Base-by-base conservation (phyloP, 306 rosid genomes). In the Echinosophora koreensis region DNA sequence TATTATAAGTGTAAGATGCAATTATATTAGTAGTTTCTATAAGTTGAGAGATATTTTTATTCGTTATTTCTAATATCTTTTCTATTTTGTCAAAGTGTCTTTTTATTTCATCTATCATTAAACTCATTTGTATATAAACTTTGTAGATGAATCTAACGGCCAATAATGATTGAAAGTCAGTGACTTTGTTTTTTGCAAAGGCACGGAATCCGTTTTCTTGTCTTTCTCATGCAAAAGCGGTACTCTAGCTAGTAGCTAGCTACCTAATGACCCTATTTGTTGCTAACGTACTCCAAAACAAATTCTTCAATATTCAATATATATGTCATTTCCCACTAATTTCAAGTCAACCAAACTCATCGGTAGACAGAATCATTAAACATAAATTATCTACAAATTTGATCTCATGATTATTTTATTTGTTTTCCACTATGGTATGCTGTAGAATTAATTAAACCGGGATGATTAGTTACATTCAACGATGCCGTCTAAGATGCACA, bases 191-290 rank as follows among this genome's bases (percentile, higher is more conserved):
- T n/a, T n/a, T n/a, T n/a, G n/a, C n/a, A n/a, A n/a, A n/a, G n/a
- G n/a, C n/a, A n/a, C n/a, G n/a, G n/a, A n/a, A n/a, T n/a, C n/a
- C n/a, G n/a, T n/a, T n/a, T n/a, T n/a, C n/a, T n/a, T n/a, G n/a
- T 78, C 88, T 69, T 85, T 85, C 86, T 63, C 86, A 74, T 3
- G 37, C 76, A 78, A 81, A 81, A 81, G 86, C 44, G 32, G 27
- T 49, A 66, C n/a, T 54, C 70, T n/a, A n/a, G n/a, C n/a, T n/a
- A n/a, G n/a, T 67, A 55, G 67, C 69, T 66, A 80, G 71, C 30
- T 73, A 39, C 81, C 78, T 17, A 80, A 81, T 81, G 34, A 22
- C 79, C 81, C 73, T 73, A 79, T 71, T 56, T 77, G 80, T 69
- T 73, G 60, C 86, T 81, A 68, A n/a, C n/a, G n/a, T n/a, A 54